Evolutionary conservation across 495 filamentous ascomycete species (phyloP), one percentile per base, ranked within the genome.

Genomic region (Immersiella caudata): DNA sequence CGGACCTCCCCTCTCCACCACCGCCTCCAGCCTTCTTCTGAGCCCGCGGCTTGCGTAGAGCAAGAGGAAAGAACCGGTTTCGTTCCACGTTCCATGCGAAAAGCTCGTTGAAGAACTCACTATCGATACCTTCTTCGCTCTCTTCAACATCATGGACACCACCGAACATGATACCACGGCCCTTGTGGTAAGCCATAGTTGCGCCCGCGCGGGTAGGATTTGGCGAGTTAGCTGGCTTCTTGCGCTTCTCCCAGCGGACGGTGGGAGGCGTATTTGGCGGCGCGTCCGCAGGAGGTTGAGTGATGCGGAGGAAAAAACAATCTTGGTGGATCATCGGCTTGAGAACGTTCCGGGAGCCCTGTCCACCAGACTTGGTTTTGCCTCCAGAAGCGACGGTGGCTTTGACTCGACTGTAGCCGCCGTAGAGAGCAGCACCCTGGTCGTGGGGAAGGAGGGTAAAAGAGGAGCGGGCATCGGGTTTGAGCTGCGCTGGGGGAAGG

Each of bases 131-230:
- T 78, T 99, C 95, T 73, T 99, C 95, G 68, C 85, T 96, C 73
- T 96, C 85, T 73, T 97, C 93, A 1, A 96, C 90, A 72, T 98
- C 95, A 67, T 96, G 91, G 6, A 99, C 95, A 64, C 95, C 95
- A 49, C 95, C 95, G 72, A 99, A 99, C 76, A 90, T 79, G 67
- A 99, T 93, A 1, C 95, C 95, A 66, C 95, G 87, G 1, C 95
- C 94, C 76, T 93, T 94, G 76, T 98, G 95, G 73, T 89, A 90
- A 0, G 91, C 86, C 92, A 97, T 97, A 1, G 93, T 97, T 18
- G 91, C 86, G 57, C 95, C 95, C 1, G 93, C 93, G 25, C 94
- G 86, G 1, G 91, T 66, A 6, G 95, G 95, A 69, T 87, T 92
- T 0, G 95, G 95, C 18, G 90, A 75, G 73, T 98, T 99, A 6